Evolutionary conservation across 352 stramenopile genomes (phyloP).

Genomic region (Globisporangium cederbergense): DNA sequence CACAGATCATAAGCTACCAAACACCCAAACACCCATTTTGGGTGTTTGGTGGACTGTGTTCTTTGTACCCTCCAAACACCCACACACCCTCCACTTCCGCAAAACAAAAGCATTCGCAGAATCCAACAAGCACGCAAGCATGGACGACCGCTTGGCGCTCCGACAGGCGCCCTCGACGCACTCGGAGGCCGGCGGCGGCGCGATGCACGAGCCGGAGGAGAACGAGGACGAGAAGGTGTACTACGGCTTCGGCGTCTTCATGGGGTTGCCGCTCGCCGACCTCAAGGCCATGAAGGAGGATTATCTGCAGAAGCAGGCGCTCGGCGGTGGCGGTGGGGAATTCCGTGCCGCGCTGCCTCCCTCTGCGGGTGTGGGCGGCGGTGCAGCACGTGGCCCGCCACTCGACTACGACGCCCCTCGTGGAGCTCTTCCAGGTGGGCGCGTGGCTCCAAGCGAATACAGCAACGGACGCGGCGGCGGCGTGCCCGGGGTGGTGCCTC

Average conservation of each 20-base stretch:
- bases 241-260: slow-evolving; percentile 89
- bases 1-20: no score
- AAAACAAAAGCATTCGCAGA: no score
- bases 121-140: slow-evolving; percentile 10
- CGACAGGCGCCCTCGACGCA: slow-evolving; percentile 1
- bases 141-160: slow-evolving; percentile 20
- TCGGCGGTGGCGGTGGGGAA: slow-evolving; percentile 5
- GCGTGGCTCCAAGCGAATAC: not conserved
- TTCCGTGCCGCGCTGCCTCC: slow-evolving; percentile 20
- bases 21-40: no score
- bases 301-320: slow-evolving; percentile 60
- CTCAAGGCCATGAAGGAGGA: slow-evolving; percentile 85
- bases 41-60: no score
- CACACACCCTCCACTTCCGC: no score
- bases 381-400: not conserved
- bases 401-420: not conserved
- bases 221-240: slow-evolving; percentile 85
- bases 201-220: slow-evolving; percentile 35
- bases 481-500: not conserved
- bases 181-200: not conserved
- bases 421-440: not conserved
- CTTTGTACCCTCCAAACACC: no score
- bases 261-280: slow-evolving; percentile 78
- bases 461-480: slow-evolving; percentile 6
- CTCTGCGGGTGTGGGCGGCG: not conserved